Evolutionary conservation across 225 moss, liverwort and hornwort species (phyloP).

Genomic region (Marchantia polymorpha): DNA sequence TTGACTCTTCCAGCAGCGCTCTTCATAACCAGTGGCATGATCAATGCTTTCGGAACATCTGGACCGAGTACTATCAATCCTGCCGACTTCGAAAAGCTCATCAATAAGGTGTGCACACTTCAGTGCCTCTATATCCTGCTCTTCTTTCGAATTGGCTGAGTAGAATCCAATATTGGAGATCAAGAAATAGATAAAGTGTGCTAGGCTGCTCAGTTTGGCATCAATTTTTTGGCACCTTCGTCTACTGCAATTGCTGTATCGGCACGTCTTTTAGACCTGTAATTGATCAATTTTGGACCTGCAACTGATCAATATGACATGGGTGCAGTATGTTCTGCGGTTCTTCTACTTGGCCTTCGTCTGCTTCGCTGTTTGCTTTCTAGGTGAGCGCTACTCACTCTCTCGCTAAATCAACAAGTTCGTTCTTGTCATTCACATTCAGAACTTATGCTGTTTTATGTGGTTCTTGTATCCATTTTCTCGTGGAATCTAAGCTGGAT

Average conservation of each 20-base stretch:
- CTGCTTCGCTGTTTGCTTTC: constrained; percentile 15
- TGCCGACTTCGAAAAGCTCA: neutral
- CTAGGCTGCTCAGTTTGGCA: neutral
- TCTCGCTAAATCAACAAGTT: too few relatives aligned
- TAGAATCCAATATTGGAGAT: neutral
- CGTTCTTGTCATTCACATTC: too few relatives aligned
- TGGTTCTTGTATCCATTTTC: too few relatives aligned
- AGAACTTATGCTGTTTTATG: too few relatives aligned
- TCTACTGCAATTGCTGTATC: too few relatives aligned
- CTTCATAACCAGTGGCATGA: constrained; percentile 30
- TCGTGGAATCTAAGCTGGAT: too few relatives aligned
- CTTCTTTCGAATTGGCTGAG: neutral
- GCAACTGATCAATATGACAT: neutral
- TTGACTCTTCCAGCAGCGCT: constrained; percentile 29
- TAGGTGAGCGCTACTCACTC: neutral
- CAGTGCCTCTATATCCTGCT: neutral
- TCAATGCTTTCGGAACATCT: constrained; percentile 31
- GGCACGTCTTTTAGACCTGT: too few relatives aligned
- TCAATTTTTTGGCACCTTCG: too few relatives aligned
- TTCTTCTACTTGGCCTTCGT: constrained; percentile 22
- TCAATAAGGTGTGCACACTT: constrained; percentile 11
- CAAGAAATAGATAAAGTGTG: neutral
- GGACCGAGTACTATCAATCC: neutral
- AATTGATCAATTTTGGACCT: too few relatives aligned
- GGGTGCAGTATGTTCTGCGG: constrained; percentile 19